Evolutionary conservation across 2,329 filamentous ascomycete species (phyloP).

Genomic region (Periconia sp.): DNA sequence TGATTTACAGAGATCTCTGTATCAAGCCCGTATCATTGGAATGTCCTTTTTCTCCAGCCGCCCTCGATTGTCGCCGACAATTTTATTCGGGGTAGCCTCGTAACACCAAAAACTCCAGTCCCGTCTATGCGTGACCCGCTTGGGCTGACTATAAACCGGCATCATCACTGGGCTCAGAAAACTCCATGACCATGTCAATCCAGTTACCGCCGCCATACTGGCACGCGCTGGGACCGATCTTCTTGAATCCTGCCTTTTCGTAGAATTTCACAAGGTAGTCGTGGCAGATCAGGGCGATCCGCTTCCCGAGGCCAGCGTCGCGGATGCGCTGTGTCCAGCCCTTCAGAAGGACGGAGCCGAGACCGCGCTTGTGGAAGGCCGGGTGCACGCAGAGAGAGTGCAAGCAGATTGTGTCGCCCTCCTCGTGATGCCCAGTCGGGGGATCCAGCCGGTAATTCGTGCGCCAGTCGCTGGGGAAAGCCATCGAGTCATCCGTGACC

Average conservation of each 20-base stretch:
- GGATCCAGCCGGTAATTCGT: constrained; percentile 41
- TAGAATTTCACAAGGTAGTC: constrained; percentile 76
- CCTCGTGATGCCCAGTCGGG: constrained; percentile 68
- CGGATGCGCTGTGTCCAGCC: constrained; percentile 76
- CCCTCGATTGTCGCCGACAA: neutral
- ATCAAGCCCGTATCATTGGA: neutral
- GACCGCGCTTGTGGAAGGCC: constrained; percentile 70
- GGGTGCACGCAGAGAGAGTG: constrained; percentile 83
- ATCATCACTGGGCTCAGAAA: constrained; percentile 14
- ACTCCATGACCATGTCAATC: constrained; percentile 70
- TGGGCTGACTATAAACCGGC: neutral
- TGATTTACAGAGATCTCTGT: neutral
- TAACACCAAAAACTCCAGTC: neutral
- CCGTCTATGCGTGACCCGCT: neutral
- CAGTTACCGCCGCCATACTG: constrained; percentile 78
- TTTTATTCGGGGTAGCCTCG: neutral
- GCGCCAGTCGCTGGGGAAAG: constrained; percentile 68
- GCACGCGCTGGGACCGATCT: constrained; percentile 67
- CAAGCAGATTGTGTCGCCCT: constrained; percentile 73
- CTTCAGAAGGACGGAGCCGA: constrained; percentile 74
- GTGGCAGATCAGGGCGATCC: constrained; percentile 75
- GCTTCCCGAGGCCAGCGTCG: constrained; percentile 68
- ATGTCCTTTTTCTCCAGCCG: neutral
- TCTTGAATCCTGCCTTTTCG: constrained; percentile 70
- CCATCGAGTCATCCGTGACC: constrained; percentile 78